These are phyloP conservation scores for Lipomyces starkeyi DNA, from an alignment of 805 yeast species.

Conservation along the genomic window DNA sequence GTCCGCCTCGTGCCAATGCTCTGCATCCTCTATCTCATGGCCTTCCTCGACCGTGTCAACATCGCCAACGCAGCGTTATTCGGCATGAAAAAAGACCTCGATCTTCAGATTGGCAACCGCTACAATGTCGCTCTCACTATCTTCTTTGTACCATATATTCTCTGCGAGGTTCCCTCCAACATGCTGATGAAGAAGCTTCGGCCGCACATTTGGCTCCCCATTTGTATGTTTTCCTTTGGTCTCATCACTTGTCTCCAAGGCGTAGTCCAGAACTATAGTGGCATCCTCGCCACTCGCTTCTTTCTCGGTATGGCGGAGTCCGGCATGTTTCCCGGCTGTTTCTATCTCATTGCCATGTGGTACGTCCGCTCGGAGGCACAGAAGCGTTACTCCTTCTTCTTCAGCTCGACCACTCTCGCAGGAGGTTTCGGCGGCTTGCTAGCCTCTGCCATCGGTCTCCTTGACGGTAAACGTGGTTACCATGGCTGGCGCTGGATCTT, in stretches of 20 bases:
- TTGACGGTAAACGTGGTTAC: slow-evolving; percentile 54
- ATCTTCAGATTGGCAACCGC: slow-evolving; percentile 58
- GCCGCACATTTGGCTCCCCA: slow-evolving; percentile 69
- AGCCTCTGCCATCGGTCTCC: slow-evolving; percentile 66
- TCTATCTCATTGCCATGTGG: slow-evolving; percentile 70
- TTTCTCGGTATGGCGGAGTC: slow-evolving; percentile 72
- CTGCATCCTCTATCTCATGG: slow-evolving; percentile 72
- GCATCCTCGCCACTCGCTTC: slow-evolving; percentile 65
- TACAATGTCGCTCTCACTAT: slow-evolving; percentile 70
- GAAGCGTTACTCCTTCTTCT: slow-evolving; percentile 70
- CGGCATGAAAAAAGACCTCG: slow-evolving; percentile 63
- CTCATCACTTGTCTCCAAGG: slow-evolving; percentile 70
- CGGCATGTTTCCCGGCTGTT: slow-evolving; percentile 76
- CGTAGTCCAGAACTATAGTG: slow-evolving; percentile 62
- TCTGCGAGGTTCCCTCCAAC: slow-evolving; percentile 64
- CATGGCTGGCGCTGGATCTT: slow-evolving; percentile 64
- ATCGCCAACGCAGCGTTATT: slow-evolving; percentile 80
- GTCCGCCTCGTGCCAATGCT: slow-evolving; percentile 77
- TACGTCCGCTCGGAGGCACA: slow-evolving; percentile 70
- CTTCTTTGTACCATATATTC: slow-evolving; percentile 72
- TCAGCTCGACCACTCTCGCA: slow-evolving; percentile 72
- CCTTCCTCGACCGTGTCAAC: slow-evolving; percentile 78
- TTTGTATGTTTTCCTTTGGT: slow-evolving; percentile 68
- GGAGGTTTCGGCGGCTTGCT: slow-evolving; percentile 82
- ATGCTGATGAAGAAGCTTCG: slow-evolving; percentile 60